Percentiles rank a stretch among this genome's conserved stretches.
Conservation (phyloP, 306 rosid species). For the Quercus cerris region DNA sequence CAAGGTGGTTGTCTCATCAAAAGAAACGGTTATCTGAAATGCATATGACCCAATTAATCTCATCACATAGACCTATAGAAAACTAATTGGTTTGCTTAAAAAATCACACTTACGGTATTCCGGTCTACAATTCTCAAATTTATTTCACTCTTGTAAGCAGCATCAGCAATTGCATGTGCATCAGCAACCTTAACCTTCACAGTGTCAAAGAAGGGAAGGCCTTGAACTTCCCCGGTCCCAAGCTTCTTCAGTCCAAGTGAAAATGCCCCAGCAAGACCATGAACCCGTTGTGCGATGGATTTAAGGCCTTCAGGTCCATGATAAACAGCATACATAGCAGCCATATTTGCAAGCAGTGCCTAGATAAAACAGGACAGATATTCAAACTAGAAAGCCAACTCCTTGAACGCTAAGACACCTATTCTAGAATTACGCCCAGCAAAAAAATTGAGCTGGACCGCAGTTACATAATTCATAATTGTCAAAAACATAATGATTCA, state of each 20-base stretch:
- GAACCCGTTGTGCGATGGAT: conserved; percentile 73
- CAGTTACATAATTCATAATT: background rate
- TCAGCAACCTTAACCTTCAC: conserved; percentile 73
- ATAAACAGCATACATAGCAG: conserved; percentile 98
- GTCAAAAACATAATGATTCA: background rate
- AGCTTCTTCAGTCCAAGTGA: conserved; percentile 90
- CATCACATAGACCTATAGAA: conserved; percentile 7
- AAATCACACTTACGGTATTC: conserved; percentile 57
- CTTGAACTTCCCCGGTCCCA: conserved; percentile 86
- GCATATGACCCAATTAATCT: conserved; percentile 25
- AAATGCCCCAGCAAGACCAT: conserved; percentile 92
- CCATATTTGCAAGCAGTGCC: conserved; percentile 99
- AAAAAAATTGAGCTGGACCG: background rate
- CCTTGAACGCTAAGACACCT: background rate
- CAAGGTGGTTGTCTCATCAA: conserved; percentile 93
- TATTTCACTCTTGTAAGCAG: conserved; percentile 66
- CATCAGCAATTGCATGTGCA: conserved; percentile 66
- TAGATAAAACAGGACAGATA: conserved; percentile 23
- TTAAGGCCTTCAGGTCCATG: conserved; percentile 99
- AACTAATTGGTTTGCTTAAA: conserved; percentile 14
- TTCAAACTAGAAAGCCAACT: conserved; percentile 22
- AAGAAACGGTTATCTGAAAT: conserved; percentile 82
- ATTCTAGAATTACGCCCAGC: background rate
- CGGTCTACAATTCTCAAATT: conserved; percentile 78
- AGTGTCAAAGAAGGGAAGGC: conserved; percentile 92